Evolutionary conservation across 208 protist genomes (phyloP).

Genomic region (Acanthamoeba divionensis): DNA sequence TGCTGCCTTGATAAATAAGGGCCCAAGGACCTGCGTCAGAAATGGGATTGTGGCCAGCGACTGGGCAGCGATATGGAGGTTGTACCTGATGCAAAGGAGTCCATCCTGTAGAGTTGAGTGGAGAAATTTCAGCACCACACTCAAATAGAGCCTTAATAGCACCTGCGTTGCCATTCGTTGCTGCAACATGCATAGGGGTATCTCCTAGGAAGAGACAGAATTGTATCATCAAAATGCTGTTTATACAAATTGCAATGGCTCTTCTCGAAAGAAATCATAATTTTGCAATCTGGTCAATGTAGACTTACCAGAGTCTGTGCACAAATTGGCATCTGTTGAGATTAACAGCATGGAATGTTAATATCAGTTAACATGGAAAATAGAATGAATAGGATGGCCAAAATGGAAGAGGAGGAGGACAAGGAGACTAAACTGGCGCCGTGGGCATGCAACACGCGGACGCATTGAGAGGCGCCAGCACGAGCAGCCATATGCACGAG

Average conservation of each 20-base stretch:
- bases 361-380: too few species aligned
- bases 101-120: not conserved
- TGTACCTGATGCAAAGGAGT: not conserved
- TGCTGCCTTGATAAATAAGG: not conserved
- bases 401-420: too few species aligned
- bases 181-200: not conserved
- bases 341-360: too few species aligned
- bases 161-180: not conserved
- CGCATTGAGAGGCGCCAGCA: not conserved
- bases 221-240: too few species aligned
- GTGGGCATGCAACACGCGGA: not conserved
- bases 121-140: not conserved
- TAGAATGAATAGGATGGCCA: too few species aligned
- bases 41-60: not conserved
- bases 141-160: not conserved
- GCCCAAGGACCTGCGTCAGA: not conserved
- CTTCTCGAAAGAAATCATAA: not conserved
- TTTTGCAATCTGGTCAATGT: not conserved
- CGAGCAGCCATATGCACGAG: not conserved
- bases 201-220: too few species aligned
- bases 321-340: not conserved
- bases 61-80: not conserved
- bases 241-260: too few species aligned
- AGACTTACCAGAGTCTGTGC: not conserved
- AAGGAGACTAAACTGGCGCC: not conserved